Evolutionary conservation across 2,329 filamentous ascomycete genomes (phyloP).

Genomic region (Orbilia brochopaga): DNA sequence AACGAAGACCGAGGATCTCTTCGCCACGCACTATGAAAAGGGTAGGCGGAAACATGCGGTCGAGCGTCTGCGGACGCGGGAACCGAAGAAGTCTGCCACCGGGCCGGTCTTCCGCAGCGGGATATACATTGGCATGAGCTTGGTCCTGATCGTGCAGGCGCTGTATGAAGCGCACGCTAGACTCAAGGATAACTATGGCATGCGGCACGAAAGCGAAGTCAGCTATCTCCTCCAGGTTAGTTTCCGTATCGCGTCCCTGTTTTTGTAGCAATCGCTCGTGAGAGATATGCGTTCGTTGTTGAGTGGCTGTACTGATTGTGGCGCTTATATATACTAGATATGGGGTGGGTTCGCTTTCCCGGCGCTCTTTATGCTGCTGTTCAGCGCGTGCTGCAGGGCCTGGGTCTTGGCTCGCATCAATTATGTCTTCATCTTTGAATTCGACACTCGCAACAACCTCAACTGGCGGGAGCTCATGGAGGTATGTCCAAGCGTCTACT

Average conservation of each 20-base stretch:
- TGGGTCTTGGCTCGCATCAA: slow-evolving; percentile 90
- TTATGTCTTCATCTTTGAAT: slow-evolving; percentile 95
- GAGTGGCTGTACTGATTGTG: neutral
- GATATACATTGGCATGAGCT: slow-evolving; percentile 70
- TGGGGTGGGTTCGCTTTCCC: slow-evolving; percentile 92
- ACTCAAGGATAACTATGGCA: slow-evolving; percentile 21
- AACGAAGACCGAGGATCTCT: slow-evolving; percentile 82
- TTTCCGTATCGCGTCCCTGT: neutral
- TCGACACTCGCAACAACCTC: slow-evolving; percentile 81
- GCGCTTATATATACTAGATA: slow-evolving; percentile 83
- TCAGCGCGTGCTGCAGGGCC: slow-evolving; percentile 80
- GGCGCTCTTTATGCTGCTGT: slow-evolving; percentile 79
- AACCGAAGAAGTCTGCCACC: slow-evolving; percentile 64
- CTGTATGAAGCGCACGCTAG: slow-evolving; percentile 56
- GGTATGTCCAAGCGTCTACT: no score
- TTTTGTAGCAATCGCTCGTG: no score
- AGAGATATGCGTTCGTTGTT: neutral
- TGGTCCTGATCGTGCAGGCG: slow-evolving; percentile 71
- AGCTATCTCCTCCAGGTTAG: slow-evolving; percentile 56
- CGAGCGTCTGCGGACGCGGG: slow-evolving; percentile 77
- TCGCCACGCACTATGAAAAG: slow-evolving; percentile 90
- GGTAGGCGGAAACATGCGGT: slow-evolving; percentile 91
- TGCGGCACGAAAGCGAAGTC: slow-evolving; percentile 56
- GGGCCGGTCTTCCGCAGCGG: slow-evolving; percentile 68
- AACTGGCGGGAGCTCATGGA: slow-evolving; percentile 89